Percentiles rank a stretch among this genome's conserved stretches.
phyloP scores from a whole-genome alignment of 2,329 filamentous ascomycete species.

The Colletotrichum sp. region DNA sequence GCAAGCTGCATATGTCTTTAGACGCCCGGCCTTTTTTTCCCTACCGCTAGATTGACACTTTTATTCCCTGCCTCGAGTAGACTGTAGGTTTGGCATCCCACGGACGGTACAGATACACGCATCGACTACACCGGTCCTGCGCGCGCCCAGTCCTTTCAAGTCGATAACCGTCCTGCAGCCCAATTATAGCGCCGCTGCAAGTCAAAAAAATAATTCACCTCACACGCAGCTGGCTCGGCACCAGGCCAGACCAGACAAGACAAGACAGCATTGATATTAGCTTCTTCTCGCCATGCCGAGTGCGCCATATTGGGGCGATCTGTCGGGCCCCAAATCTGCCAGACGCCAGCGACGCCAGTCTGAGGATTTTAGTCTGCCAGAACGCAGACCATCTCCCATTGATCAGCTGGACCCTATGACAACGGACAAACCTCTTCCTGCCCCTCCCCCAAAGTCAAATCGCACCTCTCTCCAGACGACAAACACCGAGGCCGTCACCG shows the following conservation, averaged over 20 bases:
- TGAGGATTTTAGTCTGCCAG: slow-evolving; percentile 19
- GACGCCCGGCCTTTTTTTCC: slow-evolving; percentile 19
- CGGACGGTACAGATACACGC: slow-evolving; percentile 1
- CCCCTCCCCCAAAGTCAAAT: slow-evolving; percentile 36
- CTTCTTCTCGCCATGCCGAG: slow-evolving; percentile 23
- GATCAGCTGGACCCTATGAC: slow-evolving; percentile 10
- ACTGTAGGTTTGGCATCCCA: background rate
- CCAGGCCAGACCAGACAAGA: slow-evolving; percentile 29
- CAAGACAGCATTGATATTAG: slow-evolving; percentile 10
- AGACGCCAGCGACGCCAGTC: slow-evolving; percentile 23
- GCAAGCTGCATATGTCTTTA: slow-evolving; percentile 23
- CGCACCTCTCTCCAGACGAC: slow-evolving; percentile 61
- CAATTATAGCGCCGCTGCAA: slow-evolving; percentile 10
- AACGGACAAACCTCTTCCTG: slow-evolving; percentile 6
- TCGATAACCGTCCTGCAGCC: slow-evolving; percentile 9
- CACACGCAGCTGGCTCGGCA: background rate
- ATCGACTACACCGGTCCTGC: slow-evolving; percentile 1
- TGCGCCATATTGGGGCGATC: slow-evolving; percentile 58
- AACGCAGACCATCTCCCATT: slow-evolving; percentile 23
- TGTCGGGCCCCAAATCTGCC: slow-evolving; percentile 30
- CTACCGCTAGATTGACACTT: slow-evolving; percentile 10
- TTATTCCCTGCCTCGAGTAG: slow-evolving; percentile 10
- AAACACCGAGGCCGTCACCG: slow-evolving; percentile 58
- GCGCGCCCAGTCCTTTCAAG: background rate
- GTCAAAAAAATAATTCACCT: background rate